phyloP scores from a whole-genome alignment of 768 basidiomycete species.

The Cantharellus cinnabarinus region DNA sequence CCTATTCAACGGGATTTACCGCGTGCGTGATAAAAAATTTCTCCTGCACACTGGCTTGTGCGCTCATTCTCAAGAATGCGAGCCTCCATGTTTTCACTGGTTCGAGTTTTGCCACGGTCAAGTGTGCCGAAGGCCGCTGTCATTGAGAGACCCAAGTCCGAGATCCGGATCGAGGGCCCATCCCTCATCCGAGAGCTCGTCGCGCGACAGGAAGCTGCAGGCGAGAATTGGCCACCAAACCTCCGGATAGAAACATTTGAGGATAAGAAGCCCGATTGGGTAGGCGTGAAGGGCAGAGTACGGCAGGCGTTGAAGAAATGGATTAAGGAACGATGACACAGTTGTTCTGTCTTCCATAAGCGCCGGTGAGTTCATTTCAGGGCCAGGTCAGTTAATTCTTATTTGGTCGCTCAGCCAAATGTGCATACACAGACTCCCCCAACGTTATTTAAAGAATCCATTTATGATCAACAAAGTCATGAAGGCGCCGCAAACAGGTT shows the following conservation, averaged over 20 bases:
- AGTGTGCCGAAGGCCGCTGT: constrained; percentile 11
- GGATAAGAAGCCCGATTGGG: constrained; percentile 19
- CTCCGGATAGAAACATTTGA: constrained; percentile 30
- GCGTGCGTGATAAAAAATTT: no score
- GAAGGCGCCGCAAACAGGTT: constrained; percentile 13
- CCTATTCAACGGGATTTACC: no score
- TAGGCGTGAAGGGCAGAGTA: constrained; percentile 21
- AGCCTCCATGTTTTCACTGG: constrained; percentile 16
- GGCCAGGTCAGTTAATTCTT: no score
- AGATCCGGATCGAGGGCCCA: constrained; percentile 1
- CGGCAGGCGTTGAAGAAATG: constrained; percentile 23
- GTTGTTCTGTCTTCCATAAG: no score
- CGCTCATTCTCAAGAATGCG: constrained; percentile 13
- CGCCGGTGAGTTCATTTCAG: no score
- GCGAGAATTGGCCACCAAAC: constrained; percentile 26
- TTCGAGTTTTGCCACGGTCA: constrained; percentile 23
- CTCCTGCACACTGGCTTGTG: not conserved
- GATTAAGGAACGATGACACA: constrained; percentile 1
- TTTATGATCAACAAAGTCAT: not conserved
- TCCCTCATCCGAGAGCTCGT: constrained; percentile 24
- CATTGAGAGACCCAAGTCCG: constrained; percentile 1
- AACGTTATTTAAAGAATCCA: no score
- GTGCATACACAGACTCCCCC: no score
- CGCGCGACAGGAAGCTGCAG: constrained; percentile 21
- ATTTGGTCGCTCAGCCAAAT: not conserved